These are phyloP conservation scores for Turnera subulata DNA, from an alignment of 345 rosid genomes.

Conservation along the genomic window DNA sequence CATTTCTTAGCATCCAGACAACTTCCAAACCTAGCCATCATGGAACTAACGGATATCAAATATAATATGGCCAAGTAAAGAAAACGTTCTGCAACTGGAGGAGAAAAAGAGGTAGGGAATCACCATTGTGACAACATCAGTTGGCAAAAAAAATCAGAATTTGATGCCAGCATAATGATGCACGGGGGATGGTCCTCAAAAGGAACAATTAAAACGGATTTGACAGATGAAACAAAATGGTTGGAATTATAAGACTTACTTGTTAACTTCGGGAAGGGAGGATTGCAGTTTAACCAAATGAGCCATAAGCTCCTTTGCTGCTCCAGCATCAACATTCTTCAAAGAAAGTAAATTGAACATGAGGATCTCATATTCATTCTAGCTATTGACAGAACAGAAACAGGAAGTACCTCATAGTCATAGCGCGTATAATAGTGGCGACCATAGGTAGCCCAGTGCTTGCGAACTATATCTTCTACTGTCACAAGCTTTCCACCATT, in stretches of 20 bases:
- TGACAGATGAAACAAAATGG: too few species aligned
- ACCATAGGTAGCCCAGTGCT: constrained; percentile 88
- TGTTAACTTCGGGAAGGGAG: constrained; percentile 67
- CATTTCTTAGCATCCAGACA: too few species aligned
- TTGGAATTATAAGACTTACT: constrained; percentile 39
- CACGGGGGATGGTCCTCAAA: too few species aligned
- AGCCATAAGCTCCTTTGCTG: constrained; percentile 89
- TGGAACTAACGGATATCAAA: too few species aligned
- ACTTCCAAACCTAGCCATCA: too few species aligned
- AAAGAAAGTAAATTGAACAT: constrained; percentile 18
- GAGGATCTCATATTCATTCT: constrained; percentile 6
- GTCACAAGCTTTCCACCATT: constrained; percentile 67
- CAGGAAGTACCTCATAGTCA: constrained; percentile 72
- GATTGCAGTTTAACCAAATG: constrained; percentile 78
- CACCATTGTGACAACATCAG: too few species aligned
- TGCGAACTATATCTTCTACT: constrained; percentile 89
- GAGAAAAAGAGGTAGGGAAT: too few species aligned
- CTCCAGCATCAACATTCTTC: constrained; percentile 92
- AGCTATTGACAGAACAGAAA: neutral
- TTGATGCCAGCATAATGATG: too few species aligned
- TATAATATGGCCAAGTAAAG: too few species aligned
- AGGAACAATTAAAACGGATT: too few species aligned
- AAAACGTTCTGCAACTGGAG: too few species aligned
- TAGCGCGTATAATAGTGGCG: constrained; percentile 98
- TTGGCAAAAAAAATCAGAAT: too few species aligned